phyloP scores from a whole-genome alignment of 257 asterid species.

The Fraxinus quadrangulata region DNA sequence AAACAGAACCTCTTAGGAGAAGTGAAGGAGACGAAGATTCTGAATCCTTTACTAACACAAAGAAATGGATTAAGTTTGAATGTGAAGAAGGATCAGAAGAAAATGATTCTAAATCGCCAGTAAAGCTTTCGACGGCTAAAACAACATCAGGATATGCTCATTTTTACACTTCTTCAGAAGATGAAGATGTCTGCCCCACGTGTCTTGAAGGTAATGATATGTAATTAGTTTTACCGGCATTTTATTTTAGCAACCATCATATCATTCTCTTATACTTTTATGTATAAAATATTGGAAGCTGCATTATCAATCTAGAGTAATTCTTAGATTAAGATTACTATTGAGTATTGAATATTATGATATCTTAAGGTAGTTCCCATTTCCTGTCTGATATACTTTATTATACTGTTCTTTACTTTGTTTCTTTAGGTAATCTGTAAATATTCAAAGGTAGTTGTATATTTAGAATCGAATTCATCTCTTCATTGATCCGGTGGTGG shows the following conservation, averaged over 20 bases:
- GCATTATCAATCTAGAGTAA: background rate
- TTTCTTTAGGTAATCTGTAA: background rate
- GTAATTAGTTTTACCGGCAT: background rate
- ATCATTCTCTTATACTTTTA: background rate
- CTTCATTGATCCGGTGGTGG: slow-evolving; percentile 3
- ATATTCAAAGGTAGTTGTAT: background rate
- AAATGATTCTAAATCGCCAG: slow-evolving; percentile 37
- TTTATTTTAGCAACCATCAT: background rate
- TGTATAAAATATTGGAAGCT: slow-evolving; percentile 6
- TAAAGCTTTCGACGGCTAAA: slow-evolving; percentile 41
- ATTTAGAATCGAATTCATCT: background rate
- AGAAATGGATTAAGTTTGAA: slow-evolving; percentile 63
- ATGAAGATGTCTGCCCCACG: slow-evolving; percentile 78
- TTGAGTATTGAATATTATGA: background rate
- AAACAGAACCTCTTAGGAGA: slow-evolving; percentile 78
- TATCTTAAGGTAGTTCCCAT: background rate
- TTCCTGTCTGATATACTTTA: slow-evolving; percentile 10
- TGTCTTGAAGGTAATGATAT: slow-evolving; percentile 64
- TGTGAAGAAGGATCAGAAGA: slow-evolving; percentile 57
- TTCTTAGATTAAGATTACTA: background rate
- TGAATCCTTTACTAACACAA: slow-evolving; percentile 53
- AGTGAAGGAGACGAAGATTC: slow-evolving; percentile 65
- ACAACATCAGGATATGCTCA: slow-evolving; percentile 62
- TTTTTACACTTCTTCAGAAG: slow-evolving; percentile 55
- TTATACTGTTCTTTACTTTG: background rate